Evolutionary conservation across 306 rosid genomes (phyloP), one percentile per base, ranked within the genome.

Genomic region (Luffa aegyptiaca): DNA sequence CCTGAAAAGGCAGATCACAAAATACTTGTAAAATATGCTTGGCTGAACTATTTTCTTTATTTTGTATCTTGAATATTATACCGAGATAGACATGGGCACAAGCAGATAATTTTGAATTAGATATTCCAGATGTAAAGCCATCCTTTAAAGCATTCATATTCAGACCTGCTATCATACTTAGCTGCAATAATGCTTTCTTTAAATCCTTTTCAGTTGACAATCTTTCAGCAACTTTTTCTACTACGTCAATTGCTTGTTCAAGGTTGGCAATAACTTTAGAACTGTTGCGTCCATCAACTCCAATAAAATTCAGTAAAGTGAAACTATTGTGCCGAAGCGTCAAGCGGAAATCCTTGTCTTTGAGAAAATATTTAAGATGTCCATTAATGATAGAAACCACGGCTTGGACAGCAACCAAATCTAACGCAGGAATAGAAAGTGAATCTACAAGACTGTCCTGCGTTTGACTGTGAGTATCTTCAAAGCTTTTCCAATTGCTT

Each of bases 61-160:
- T 87, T 82, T 87, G 96, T 33, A 88, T 81, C 88, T 86, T 84
- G 71, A 88, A 90, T 51, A 85, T 86, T 56, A 89, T 89, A 78
- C 98, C 86, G 79, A 93, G 95, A 84, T 93, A 93, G 90, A 93
- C 90, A 88, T 93, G 98, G 85, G 98, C 93, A 81, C 93, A 92
- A 39, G 97, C 92, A 64, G 98, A 88, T 81, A 92, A 35, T 84
- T 87, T 90, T 56, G 79, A 89, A 77, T 92, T 90, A 2, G 89
- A 90, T 57, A 90, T 85, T 52, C 92, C 91, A 42, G 87, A 85
- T 2, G 91, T 88, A 64, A 68, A 81, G 21, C 77, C 90, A n/a
- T 88, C 76, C 82, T 85, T 89, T 76, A 83, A 76, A 84, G 86
- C 90, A 81, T 88, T 85, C 42, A 87, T 81, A 81, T 88, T 87